Percentiles rank a stretch among this genome's conserved stretches.
Evolutionary conservation across 1,284 basidiomycete species (phyloP).

Genomic region (Mycena sp.): DNA sequence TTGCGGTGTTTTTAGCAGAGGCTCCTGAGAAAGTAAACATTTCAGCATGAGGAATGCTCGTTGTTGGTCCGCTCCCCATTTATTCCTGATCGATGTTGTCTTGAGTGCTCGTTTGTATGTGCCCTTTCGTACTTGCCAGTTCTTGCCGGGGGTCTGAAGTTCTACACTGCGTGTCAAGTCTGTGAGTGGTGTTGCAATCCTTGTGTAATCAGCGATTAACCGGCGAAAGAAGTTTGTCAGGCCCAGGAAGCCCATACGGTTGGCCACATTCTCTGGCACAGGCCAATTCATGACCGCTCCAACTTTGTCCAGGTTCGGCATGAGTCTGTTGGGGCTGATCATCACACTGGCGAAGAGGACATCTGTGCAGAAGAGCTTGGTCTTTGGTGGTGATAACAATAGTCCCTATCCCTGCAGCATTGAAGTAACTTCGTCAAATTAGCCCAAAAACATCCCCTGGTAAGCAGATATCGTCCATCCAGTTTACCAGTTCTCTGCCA

Average conservation of each 20-base stretch:
- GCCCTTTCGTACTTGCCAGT: conserved; percentile 22
- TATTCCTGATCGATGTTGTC: conserved; percentile 23
- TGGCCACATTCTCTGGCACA: conserved; percentile 38
- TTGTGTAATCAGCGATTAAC: conserved; percentile 42
- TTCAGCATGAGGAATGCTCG: conserved; percentile 43
- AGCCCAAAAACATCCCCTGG: conserved; percentile 39
- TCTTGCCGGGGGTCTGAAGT: conserved; percentile 23
- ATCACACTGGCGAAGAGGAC: conserved; percentile 44
- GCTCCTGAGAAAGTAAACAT: conserved; percentile 32
- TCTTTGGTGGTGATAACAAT: conserved; percentile 44
- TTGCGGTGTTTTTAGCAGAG: too few species aligned
- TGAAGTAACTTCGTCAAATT: conserved; percentile 37
- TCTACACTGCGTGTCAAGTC: conserved; percentile 36
- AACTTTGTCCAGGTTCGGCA: conserved; percentile 44
- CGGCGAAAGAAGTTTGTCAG: conserved; percentile 38
- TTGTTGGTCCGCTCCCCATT: conserved; percentile 42
- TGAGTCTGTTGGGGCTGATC: conserved; percentile 41
- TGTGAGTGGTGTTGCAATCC: conserved; percentile 38
- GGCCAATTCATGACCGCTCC: conserved; percentile 47
- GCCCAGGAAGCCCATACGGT: conserved; percentile 39
- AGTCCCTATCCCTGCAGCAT: conserved; percentile 37
- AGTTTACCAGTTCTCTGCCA: too few species aligned
- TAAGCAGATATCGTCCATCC: conserved; percentile 41
- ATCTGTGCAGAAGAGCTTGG: conserved; percentile 42
- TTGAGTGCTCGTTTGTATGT: too few species aligned